phyloP scores from a whole-genome alignment of 2,329 filamentous ascomycete genomes.

The Fusarium sp. region DNA sequence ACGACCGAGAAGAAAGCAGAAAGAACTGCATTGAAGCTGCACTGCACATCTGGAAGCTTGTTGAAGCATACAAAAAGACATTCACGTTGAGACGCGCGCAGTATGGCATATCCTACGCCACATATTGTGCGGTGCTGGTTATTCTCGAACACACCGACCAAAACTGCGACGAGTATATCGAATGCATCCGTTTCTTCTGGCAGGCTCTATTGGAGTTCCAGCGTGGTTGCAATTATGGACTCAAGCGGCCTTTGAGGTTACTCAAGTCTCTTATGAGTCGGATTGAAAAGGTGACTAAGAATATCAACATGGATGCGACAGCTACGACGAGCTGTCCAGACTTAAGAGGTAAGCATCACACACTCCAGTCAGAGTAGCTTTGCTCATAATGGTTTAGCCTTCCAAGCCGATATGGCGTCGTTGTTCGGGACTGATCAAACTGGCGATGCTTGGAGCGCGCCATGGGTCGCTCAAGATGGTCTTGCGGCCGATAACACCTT shows the following conservation, averaged over 20 bases:
- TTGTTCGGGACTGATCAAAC: neutral
- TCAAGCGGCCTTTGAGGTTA: neutral
- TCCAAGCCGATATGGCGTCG: neutral
- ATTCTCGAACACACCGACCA: neutral
- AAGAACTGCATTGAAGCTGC: constrained; percentile 60
- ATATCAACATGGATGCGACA: constrained; percentile 1
- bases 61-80: constrained; percentile 57
- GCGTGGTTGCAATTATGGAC: neutral
- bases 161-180: neutral
- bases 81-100: constrained; percentile 62
- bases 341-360: neutral
- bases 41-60: constrained; percentile 55
- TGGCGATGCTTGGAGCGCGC: neutral
- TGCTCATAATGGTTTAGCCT: neutral
- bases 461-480: neutral
- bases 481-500: neutral
- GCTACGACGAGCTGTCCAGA: neutral
- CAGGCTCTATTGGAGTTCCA: neutral
- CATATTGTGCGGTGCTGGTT: constrained; percentile 50
- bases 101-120: constrained; percentile 67
- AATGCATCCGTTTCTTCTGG: constrained; percentile 3
- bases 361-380: too few species aligned
- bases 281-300: neutral
- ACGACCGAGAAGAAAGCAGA: constrained; percentile 33
- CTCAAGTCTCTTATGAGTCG: neutral